Base-by-base conservation (phyloP, 441 rosid species). In the Daphne laureola region DNA sequence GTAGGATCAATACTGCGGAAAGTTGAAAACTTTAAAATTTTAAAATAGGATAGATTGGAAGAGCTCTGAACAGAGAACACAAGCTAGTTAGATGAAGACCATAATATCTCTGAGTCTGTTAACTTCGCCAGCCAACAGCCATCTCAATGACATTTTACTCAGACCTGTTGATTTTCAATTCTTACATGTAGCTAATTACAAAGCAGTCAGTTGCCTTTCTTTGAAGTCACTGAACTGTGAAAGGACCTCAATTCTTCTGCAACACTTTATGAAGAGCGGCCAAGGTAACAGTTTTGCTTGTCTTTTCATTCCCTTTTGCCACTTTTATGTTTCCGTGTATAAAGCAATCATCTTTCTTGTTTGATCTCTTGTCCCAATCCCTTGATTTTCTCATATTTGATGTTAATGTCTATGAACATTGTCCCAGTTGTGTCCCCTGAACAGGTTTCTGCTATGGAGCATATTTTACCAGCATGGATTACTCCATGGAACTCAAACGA, bases 171-270 rank as follows among this genome's bases (percentile, higher is more conserved):
- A 31, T 7, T 31, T 31, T 31, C 8, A 9, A 31, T 31, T 31
- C 38, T 31, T 31, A 31, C 38, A 31, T 31, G 6, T 31, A 88
- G 98, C 98, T 71, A 92, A 92, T 75, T 88, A 84, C 72, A 86
- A 71, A 81, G 98, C 98, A 67, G 98, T 92, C 51, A 71, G 77
- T 48, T 92, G 96, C 58, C 95, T 92, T 73, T 84, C 83, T 12
- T 68, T 92, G 78, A 81, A 68, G 58, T 82, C 98, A 8, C 63
- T 92, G 71, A 92, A 92, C 68, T 70, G 63, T 3, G 83, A 84
- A 70, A 88, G 98, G 81, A 71, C 70, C 67, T 76, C 95, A 23
- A 83, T 86, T 63, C 75, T 88, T 69, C 72, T 91, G 54, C 74
- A 77, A 66, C 73, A 74, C 58, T 91, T 86, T 67, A 68, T 82